Base-by-base conservation (phyloP, 805 yeast species). In the Starmera pachycereana region DNA sequence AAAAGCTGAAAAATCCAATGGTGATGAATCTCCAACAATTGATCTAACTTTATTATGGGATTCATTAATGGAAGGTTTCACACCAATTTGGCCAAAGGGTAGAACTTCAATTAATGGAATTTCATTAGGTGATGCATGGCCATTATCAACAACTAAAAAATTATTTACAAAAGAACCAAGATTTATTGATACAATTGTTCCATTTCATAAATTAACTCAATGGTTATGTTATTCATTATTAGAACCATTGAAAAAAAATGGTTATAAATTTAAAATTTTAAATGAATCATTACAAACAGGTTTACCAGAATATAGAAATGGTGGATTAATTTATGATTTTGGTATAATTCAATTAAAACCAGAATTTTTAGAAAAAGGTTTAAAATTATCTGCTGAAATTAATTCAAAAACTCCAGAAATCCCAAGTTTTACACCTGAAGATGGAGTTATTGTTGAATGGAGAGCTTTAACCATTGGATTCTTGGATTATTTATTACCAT, bases 241-340 rank as follows among this genome's bases (percentile, higher is more conserved):
- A 14, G 65, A 68, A 12, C 83, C 82, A 7, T 57, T 78, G 36
- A 63, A 61, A 38, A 56, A 60, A 13, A 69, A 57, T 43, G 78
- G 76, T 4, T 56, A 65, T 40, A 65, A 70, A 37, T 64, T 88
- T 53, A 83, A 84, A 50, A 65, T 57, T 4, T 57, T 76, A 13
- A 71, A 74, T 12, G 89, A 89, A 57, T 90, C 95, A 0, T 69
- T 90, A 36, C 86, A 88, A 53, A 94, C 90, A 10, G 72, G 97
- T 38, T 76, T 92, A 34, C 90, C 81, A 2, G 99, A 92, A 60
- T 87, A 90, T 47, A 69, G 85, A 51, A 78, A 78, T 44, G 85
- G 84, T 35, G 85, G 85, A 0, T 56, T 78, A 29, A 65, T 78
- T 50, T 71, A 74, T 32, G 85, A 78, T 53, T 60, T 73, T 36